Base-by-base conservation (phyloP, 257 asterid genomes). In the Eucommia ulmoides region DNA sequence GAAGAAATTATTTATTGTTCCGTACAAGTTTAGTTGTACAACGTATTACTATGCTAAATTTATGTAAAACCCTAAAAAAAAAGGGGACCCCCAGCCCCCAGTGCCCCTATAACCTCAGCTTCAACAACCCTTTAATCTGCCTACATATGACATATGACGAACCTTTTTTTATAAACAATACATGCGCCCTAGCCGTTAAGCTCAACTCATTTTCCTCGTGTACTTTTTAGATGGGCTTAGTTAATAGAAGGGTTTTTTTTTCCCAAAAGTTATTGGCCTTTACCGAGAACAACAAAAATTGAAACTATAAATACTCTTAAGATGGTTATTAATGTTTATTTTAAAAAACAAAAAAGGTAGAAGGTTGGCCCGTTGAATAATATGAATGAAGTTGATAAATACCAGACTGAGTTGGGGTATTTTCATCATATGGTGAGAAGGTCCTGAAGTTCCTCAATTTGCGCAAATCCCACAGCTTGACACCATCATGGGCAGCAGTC, bases 401-500 rank as follows among this genome's bases (percentile, higher is more conserved):
- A 91, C 99, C 97, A 63, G 97, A 67, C 60, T 80, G 97, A 23
- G 94, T 83, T 7, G 97, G 82, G 11, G 82, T 70, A 59, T 79
- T 77, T 56, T 83, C 96, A 64, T 91, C 97, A 25, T 88, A 84
- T 19, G 97, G 93, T 26, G 80, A 12, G 47, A 91, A 70, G 52
- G 76, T 83, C 68, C 89, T 70, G 23, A 91, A 91, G 66, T 81
- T 91, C 60, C 65, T 91, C 84, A 91, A 70, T 74, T 80, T 91
- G 14, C 99, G 99, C 50, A 91, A 76, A 79, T 91, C 99, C 88
- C 83, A 91, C 53, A 91, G 94, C 78, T 81, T 83, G 53, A 91
- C 99, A 56, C 99, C 99, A 77, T 91, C 99, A 53, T 77, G 89
- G 48, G 96, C 97, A 52, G 97, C 97, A 66, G 96, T 88, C 97